A percentile compares a stretch with the other conserved stretches of the same genome.
phyloP scores from a whole-genome alignment of 116 monocot genomes.

The Cymodocea nodosa region DNA sequence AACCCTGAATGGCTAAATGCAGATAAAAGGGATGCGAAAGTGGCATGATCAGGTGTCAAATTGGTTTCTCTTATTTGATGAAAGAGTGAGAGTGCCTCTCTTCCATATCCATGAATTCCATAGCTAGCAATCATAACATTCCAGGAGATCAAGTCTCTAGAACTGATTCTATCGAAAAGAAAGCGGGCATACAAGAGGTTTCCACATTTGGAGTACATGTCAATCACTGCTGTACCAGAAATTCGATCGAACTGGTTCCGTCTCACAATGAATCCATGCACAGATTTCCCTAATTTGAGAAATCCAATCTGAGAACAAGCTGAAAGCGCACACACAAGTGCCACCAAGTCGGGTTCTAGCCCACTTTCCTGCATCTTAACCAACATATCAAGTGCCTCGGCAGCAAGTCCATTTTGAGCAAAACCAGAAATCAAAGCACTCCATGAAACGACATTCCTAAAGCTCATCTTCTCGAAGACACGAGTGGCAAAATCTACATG shows the following conservation, averaged over 20 bases:
- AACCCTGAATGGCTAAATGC: constrained; percentile 66
- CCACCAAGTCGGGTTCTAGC: constrained; percentile 38
- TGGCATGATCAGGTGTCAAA: constrained; percentile 45
- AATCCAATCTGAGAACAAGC: constrained; percentile 70
- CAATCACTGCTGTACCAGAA: constrained; percentile 52
- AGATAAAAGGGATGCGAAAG: constrained; percentile 51
- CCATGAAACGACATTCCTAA: constrained; percentile 41
- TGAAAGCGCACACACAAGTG: constrained; percentile 45
- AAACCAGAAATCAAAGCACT: constrained; percentile 60
- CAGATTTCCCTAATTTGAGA: constrained; percentile 34
- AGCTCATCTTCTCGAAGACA: constrained; percentile 44
- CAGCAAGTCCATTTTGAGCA: constrained; percentile 48
- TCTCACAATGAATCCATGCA: constrained; percentile 29
- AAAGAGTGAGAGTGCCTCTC: constrained; percentile 35
- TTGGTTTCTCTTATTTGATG: constrained; percentile 26
- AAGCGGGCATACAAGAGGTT: constrained; percentile 16
- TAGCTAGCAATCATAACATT: constrained; percentile 51
- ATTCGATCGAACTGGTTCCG: constrained; percentile 27
- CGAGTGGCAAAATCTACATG: constrained; percentile 13
- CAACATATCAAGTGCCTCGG: constrained; percentile 26
- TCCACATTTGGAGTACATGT: constrained; percentile 64
- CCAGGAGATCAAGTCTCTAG: constrained; percentile 48
- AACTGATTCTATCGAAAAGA: constrained; percentile 37
- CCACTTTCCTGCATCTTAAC: constrained; percentile 13
- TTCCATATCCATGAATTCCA: constrained; percentile 52